These are phyloP conservation scores for Solidago caesia DNA, from an alignment of 129 eudicot genomes.

Conservation along the genomic window DNA sequence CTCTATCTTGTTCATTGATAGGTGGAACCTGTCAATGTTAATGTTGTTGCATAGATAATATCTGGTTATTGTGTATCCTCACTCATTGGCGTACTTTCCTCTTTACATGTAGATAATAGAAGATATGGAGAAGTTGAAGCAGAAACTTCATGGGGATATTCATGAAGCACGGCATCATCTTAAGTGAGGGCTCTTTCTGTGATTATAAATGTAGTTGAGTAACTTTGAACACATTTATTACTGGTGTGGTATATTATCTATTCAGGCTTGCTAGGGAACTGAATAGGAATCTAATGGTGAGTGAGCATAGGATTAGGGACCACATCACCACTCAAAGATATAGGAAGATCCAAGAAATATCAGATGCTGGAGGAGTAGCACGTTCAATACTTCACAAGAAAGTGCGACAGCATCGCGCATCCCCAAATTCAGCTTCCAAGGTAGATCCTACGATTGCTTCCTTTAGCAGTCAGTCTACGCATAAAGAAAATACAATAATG, in stretches of 20 bases:
- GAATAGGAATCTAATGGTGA: conserved; percentile 42
- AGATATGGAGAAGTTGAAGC: conserved; percentile 95
- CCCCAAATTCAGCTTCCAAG: conserved; percentile 28
- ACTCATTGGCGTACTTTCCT: neutral
- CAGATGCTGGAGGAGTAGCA: conserved; percentile 60
- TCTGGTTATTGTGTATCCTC: neutral
- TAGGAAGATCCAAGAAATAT: conserved; percentile 65
- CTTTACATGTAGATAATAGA: conserved; percentile 63
- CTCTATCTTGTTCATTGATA: neutral
- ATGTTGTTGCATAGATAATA: conserved; percentile 10
- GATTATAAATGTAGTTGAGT: neutral
- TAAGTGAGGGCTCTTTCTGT: conserved; percentile 53
- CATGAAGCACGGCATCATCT: conserved; percentile 58
- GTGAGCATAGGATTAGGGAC: conserved; percentile 54
- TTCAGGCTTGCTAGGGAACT: conserved; percentile 72
- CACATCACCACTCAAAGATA: conserved; percentile 45
- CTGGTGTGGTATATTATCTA: neutral
- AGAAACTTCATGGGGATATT: conserved; percentile 56
- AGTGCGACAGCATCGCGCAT: conserved; percentile 54
- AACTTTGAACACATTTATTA: neutral
- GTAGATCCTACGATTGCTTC: conserved; percentile 17
- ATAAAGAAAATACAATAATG: conserved; percentile 18
- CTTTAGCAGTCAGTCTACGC: conserved; percentile 26
- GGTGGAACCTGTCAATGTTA: neutral
- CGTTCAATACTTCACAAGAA: conserved; percentile 75